These are phyloP conservation scores for Isoetes engelmannii DNA, from an alignment of 83 land plant species.

Conservation along the genomic window DNA sequence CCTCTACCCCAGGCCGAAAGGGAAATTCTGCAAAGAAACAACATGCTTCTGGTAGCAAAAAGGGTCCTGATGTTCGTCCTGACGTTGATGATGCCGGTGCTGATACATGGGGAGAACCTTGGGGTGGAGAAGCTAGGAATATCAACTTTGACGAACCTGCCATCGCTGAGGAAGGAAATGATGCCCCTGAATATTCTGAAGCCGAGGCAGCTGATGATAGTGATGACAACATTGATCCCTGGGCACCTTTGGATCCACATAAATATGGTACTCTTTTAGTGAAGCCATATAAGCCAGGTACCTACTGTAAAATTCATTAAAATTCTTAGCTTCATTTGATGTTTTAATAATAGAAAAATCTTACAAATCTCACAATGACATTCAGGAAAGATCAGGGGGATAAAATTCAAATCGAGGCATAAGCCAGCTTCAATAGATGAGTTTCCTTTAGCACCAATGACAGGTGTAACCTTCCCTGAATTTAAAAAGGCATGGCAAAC, in stretches of 20 bases:
- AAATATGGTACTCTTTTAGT: slow-evolving; percentile 69
- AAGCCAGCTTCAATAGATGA: slow-evolving; percentile 8
- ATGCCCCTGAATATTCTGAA: slow-evolving; percentile 18
- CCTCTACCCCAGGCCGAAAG: slow-evolving; percentile 40
- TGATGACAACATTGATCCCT: slow-evolving; percentile 69
- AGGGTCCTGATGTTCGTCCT: slow-evolving; percentile 17
- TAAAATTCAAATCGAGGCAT: no score
- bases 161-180: slow-evolving; percentile 11
- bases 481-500: slow-evolving; percentile 30
- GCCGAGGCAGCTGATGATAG: slow-evolving; percentile 34
- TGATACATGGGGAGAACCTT: background rate
- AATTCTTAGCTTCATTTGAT: background rate
- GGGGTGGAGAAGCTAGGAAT: slow-evolving; percentile 2
- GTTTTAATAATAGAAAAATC: background rate
- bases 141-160: background rate
- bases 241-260: slow-evolving; percentile 91
- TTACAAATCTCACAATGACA: background rate
- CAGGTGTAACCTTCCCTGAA: slow-evolving; percentile 42
- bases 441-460: slow-evolving; percentile 57
- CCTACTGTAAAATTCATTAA: background rate
- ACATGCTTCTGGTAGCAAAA: slow-evolving; percentile 13
- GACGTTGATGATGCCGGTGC: slow-evolving; percentile 5
- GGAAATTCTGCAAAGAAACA: slow-evolving; percentile 35
- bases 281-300: slow-evolving; percentile 73
- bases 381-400: background rate